Percentiles rank a stretch among this genome's conserved stretches.
These are phyloP conservation scores for Bjerkandera adusta DNA, from an alignment of 1,284 basidiomycete genomes.

Conservation along the genomic window DNA sequence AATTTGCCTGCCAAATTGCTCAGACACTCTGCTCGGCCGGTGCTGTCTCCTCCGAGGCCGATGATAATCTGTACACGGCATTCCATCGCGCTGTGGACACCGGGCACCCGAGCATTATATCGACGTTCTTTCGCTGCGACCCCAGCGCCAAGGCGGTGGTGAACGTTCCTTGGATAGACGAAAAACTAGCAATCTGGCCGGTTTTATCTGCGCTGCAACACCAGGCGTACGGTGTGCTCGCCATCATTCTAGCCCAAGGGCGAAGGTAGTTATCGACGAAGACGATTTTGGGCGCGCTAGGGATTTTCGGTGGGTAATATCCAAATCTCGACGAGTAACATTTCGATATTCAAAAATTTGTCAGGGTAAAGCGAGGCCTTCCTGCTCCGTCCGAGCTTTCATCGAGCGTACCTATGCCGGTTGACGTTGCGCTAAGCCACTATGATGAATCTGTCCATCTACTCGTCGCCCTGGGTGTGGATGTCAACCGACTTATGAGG, in stretches of 20 bases:
- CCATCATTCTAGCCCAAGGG: conserved; percentile 41
- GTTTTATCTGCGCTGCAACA: too few relatives aligned
- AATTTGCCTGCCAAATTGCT: too few relatives aligned
- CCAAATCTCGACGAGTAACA: neutral
- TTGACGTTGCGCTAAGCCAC: conserved; percentile 40
- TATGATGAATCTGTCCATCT: conserved; percentile 43
- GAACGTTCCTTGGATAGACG: too few relatives aligned
- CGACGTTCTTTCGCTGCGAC: too few relatives aligned
- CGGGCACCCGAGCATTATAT: too few relatives aligned
- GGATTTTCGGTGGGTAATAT: conserved; percentile 25
- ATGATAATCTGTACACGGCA: too few relatives aligned
- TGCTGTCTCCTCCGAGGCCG: too few relatives aligned
- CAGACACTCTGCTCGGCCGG: too few relatives aligned
- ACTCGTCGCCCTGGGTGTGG: conserved; percentile 42
- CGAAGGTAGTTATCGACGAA: conserved; percentile 31
- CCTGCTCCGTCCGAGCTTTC: conserved; percentile 7
- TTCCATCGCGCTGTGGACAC: too few relatives aligned
- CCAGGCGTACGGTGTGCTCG: conserved; percentile 38
- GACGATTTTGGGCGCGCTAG: conserved; percentile 32
- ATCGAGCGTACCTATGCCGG: conserved; percentile 26
- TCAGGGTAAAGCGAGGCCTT: conserved; percentile 8
- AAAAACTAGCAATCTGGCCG: too few relatives aligned
- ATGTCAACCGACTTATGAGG: conserved; percentile 31
- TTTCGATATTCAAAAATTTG: neutral
- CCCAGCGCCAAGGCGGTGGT: too few relatives aligned